Evolutionary conservation across 352 stramenopile species (phyloP).

Genomic region (Peronosclerospora sorghi): DNA sequence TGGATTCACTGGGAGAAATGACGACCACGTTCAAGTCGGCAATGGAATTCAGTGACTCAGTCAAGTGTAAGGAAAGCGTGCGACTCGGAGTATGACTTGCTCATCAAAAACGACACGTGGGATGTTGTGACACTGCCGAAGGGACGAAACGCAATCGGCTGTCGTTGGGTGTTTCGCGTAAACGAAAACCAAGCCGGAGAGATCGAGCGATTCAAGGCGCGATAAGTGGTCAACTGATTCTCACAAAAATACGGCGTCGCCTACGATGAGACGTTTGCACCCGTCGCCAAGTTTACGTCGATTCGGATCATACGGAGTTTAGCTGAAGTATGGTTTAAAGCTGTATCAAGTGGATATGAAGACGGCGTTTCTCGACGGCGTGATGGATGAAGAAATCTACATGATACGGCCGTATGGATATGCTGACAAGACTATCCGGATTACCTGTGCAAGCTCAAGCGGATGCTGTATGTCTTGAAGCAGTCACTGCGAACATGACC

Average conservation of each 20-base stretch:
- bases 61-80: neutral
- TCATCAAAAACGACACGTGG: neutral
- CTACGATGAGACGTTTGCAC: neutral
- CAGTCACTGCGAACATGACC: neutral
- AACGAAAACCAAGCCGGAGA: neutral
- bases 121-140: neutral
- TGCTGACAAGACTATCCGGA: neutral
- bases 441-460: neutral
- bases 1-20: neutral
- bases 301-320: conserved; percentile 1
- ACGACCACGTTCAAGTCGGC: neutral
- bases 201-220: conserved; percentile 1
- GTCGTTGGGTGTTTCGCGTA: neutral
- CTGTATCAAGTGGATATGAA: conserved; percentile 2
- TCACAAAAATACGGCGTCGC: conserved; percentile 1
- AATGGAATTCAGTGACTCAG: neutral
- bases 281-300: neutral
- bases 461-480: neutral
- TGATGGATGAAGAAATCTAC: neutral
- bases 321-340: neutral
- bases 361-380: neutral
- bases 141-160: neutral
- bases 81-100: neutral
- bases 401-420: neutral
- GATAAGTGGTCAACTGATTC: neutral